A percentile compares a stretch with the other conserved stretches of the same genome.
phyloP scores from a whole-genome alignment of 2,329 filamentous ascomycete species.

The Hymenoscyphus albidus region DNA sequence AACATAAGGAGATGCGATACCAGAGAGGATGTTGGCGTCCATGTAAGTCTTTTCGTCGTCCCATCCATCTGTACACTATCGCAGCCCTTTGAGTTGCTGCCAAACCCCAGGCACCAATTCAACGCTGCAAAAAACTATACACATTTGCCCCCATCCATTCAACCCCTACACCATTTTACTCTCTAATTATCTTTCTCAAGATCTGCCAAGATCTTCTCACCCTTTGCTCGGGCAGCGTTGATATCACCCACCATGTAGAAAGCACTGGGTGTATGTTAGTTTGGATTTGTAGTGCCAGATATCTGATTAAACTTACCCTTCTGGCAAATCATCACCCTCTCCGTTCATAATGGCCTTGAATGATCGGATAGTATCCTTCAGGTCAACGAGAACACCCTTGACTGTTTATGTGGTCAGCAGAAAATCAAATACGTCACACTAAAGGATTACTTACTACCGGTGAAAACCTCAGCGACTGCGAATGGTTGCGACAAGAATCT shows the following conservation, averaged over 20 bases:
- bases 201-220: conserved; percentile 99
- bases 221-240: conserved; percentile 88
- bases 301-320: conserved; percentile 40
- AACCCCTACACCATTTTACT: conserved; percentile 9
- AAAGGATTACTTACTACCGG: conserved; percentile 48
- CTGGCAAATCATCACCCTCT: conserved; percentile 93
- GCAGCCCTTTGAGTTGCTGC: conserved; percentile 12
- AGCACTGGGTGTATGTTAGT: conserved; percentile 27
- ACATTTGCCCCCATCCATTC: conserved; percentile 12
- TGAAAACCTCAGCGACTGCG: conserved; percentile 81
- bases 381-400: conserved; percentile 92
- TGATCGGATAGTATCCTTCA: conserved; percentile 95
- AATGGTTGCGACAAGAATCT: conserved; percentile 99
- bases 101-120: conserved; percentile 14
- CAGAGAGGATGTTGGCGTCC: conserved; percentile 25
- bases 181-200: conserved; percentile 41
- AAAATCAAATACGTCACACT: background rate
- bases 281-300: conserved; percentile 10
- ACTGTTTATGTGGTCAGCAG: conserved; percentile 12
- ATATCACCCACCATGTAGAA: conserved; percentile 78
- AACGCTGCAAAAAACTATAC: conserved; percentile 20
- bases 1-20: conserved; percentile 24
- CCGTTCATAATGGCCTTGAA: conserved; percentile 87
- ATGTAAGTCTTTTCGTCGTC: conserved; percentile 22
- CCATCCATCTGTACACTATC: conserved; percentile 24